Base-by-base conservation (phyloP, 495 filamentous ascomycete genomes). In the Usnea hakonensis region DNA sequence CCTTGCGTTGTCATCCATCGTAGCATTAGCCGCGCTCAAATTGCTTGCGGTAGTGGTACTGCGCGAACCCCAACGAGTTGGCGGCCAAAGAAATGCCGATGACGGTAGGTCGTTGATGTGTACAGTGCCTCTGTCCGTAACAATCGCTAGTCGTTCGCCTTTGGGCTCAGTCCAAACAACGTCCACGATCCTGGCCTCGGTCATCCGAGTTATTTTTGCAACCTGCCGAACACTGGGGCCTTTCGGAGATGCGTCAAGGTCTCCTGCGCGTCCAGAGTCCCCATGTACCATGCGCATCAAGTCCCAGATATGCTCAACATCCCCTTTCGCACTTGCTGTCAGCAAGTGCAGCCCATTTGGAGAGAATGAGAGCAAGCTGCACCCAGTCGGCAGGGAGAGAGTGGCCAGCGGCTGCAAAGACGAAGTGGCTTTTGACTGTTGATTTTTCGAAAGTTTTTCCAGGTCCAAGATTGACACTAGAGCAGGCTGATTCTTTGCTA, bases 241-340 rank as follows among this genome's bases (percentile, higher is more conserved):
- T 63, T 73, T 62, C 10, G 64, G 40, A 21, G 63, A 60, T 19
- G 35, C 58, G 26, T 68, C 63, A 55, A 75, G 71, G 5, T 77
- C 71, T 41, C 75, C 71, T 55, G 26, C 19, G 35, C 19, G 50
- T 50, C 32, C 48, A 41, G 57, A 26, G 38, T 62, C 63, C 30
- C 64, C 66, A 60, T 68, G 64, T 55, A 68, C 41, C 55, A 68
- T 60, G 65, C 89, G 88, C 85, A 93, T 88, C 57, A 97, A 75
- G 74, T 96, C 90, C 94, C 94, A 98, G 3, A 97, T 85, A 62
- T 88, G 89, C 72, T 95, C 86, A 6, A 94, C 83, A 69, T 98
- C 94, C 13, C 94, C 94, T 66, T 96, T 97, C 67, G 83, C 88
- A 71, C 88, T 97, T 21, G 89, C 92, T 1, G 90, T 97, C 64